These are phyloP conservation scores for Trichoderma arundinaceum DNA, from an alignment of 2,329 filamentous ascomycete species.

Conservation along the genomic window DNA sequence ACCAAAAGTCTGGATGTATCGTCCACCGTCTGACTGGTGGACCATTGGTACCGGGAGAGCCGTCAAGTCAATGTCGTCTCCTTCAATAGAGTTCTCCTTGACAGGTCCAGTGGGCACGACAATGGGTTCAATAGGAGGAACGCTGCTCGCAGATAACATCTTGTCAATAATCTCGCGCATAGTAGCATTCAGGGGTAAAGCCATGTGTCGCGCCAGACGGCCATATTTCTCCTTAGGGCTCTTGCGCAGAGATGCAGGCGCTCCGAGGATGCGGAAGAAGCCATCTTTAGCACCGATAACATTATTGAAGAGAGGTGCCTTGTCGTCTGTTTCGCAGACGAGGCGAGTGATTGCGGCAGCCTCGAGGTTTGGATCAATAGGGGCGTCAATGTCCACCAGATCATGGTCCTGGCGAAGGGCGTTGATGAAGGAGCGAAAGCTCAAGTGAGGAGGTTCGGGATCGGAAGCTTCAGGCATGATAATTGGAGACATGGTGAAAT, in stretches of 20 bases:
- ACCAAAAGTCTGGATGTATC: constrained; percentile 3
- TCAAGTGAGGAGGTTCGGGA: constrained; percentile 38
- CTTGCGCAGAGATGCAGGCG: constrained; percentile 47
- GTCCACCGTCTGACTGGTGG: constrained; percentile 7
- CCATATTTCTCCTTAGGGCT: constrained; percentile 45
- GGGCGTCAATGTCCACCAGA: constrained; percentile 51
- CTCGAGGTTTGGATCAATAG: constrained; percentile 53
- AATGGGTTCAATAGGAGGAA: background rate
- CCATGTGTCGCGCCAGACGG: constrained; percentile 51
- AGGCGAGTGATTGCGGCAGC: constrained; percentile 53
- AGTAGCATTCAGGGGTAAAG: constrained; percentile 46
- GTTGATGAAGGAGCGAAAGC: constrained; percentile 55
- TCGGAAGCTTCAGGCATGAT: background rate
- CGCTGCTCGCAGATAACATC: constrained; percentile 40
- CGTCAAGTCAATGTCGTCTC: constrained; percentile 9
- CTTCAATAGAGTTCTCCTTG: constrained; percentile 17
- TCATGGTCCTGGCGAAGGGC: constrained; percentile 50
- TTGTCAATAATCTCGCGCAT: constrained; percentile 48
- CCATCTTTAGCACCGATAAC: constrained; percentile 53
- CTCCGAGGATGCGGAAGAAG: constrained; percentile 55
- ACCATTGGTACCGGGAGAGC: background rate
- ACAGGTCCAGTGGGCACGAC: background rate
- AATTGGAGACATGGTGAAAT: background rate
- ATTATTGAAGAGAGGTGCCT: constrained; percentile 59
- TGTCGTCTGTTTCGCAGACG: constrained; percentile 52